Conservation (phyloP, 345 rosid species). For the Pelargonium nanum region DNA sequence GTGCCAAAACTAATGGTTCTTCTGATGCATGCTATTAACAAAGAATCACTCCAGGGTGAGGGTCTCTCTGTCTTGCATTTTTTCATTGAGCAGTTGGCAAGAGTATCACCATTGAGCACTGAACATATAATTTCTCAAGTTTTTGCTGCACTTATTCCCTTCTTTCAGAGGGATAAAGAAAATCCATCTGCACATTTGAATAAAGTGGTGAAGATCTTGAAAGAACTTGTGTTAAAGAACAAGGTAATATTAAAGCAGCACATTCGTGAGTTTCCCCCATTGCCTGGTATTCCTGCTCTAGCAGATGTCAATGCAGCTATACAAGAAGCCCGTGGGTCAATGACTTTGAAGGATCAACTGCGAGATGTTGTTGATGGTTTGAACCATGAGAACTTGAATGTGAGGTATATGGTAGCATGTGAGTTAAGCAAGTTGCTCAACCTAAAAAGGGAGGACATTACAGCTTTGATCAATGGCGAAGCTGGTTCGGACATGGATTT, state of each 20-base stretch:
- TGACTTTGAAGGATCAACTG: slow-evolving; percentile 82
- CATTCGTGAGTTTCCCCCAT: slow-evolving; percentile 76
- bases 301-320: slow-evolving; percentile 76
- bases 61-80: slow-evolving; percentile 83
- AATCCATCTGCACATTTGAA: slow-evolving; percentile 38
- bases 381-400: slow-evolving; percentile 92
- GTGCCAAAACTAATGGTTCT: slow-evolving; percentile 93
- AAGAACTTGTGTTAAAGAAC: slow-evolving; percentile 81
- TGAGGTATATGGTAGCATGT: slow-evolving; percentile 90
- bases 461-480: slow-evolving; percentile 66
- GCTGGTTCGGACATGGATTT: slow-evolving; percentile 69
- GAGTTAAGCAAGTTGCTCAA: slow-evolving; percentile 83
- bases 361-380: slow-evolving; percentile 65
- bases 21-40: slow-evolving; percentile 82
- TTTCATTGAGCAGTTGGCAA: slow-evolving; percentile 65
- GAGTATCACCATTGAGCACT: slow-evolving; percentile 70
- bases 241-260: slow-evolving; percentile 70
- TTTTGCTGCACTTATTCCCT: slow-evolving; percentile 89
- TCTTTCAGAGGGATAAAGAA: slow-evolving; percentile 66
- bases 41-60: slow-evolving; percentile 73
- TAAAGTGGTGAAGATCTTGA: slow-evolving; percentile 69
- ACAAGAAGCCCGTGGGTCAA: slow-evolving; percentile 81
- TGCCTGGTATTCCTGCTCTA: slow-evolving; percentile 71
- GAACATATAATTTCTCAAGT: slow-evolving; percentile 85
- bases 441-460: slow-evolving; percentile 56